Evolutionary conservation across 108 stramenopile genomes (phyloP), one percentile per base, ranked within the genome.

Genomic region (Craspedostauros australis): DNA sequence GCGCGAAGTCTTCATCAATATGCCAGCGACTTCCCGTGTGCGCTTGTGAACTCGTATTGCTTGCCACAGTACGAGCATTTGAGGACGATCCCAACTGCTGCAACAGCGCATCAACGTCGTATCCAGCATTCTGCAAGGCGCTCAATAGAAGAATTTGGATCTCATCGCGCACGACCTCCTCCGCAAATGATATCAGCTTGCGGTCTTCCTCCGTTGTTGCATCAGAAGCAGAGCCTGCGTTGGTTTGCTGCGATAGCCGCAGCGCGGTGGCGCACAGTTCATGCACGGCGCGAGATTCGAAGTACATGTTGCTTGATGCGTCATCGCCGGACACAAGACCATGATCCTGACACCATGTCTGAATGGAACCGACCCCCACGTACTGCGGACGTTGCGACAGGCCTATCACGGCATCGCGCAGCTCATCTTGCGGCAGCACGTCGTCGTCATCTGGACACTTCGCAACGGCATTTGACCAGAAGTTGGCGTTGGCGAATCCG

Each of bases 401-500:
- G 6, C 5, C 22, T 23, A 47, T 11, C 20, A 47, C 22, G 22
- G 18, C 42, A 4, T 15, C 43, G 15, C 41, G 38, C 25, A 45
- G 52, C 22, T 14, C 28, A 53, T 43, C 38, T 22, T 27, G 32
- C 4, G 47, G 54, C 40, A 48, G n/a, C n/a, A 8, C 4, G 14
- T 49, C n/a, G 20, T 39, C 30, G 8, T 18, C 19, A 33, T 7
- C n/a, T n/a, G n/a, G n/a, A n/a, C n/a, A n/a, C n/a, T n/a, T n/a
- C n/a, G n/a, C n/a, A n/a, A 46, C 60, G 20, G 70, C 70, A 38
- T 34, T 58, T 1, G 55, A 24, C 76, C 76, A 77, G 44, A 65
- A 77, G 27, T 72, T 65, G 18, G 70, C 70, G 51, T 77, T 77
- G 32, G 25, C 20, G 26, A 57, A 77, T 36, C 76, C 76, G 11